Evolutionary conservation across 441 rosid species (phyloP).

Genomic region (Cnidoscolus chayamansa): DNA sequence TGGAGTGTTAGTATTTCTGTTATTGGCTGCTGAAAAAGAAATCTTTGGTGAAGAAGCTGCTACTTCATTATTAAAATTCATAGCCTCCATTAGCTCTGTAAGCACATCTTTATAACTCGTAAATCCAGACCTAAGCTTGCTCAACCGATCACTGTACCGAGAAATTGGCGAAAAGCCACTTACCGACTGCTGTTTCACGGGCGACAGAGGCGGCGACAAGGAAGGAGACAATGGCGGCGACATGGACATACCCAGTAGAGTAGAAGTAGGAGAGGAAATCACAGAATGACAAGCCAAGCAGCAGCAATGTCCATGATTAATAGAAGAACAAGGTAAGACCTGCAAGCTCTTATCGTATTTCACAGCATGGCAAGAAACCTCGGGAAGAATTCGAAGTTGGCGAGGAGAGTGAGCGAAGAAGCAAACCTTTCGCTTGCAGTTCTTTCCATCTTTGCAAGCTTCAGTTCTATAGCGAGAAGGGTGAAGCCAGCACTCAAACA

Average conservation of each 20-base stretch:
- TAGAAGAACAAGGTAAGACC: constrained; percentile 5
- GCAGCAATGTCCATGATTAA: constrained; percentile 27
- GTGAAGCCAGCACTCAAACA: constrained; percentile 92
- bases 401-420: constrained; percentile 81
- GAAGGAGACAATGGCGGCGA: constrained; percentile 66
- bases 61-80: constrained; percentile 36
- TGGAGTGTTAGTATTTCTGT: constrained; percentile 25
- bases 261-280: constrained; percentile 64
- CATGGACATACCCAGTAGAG: constrained; percentile 49
- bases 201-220: constrained; percentile 75
- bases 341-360: neutral
- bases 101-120: constrained; percentile 51
- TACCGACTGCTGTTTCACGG: constrained; percentile 38
- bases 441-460: constrained; percentile 83
- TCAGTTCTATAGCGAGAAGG: constrained; percentile 84
- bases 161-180: constrained; percentile 40
- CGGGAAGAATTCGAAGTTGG: constrained; percentile 65
- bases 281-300: constrained; percentile 50
- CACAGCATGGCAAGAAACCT: constrained; percentile 21
- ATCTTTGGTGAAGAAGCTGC: constrained; percentile 24
- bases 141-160: constrained; percentile 33
- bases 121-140: constrained; percentile 31
- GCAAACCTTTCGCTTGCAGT: constrained; percentile 74
- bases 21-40: constrained; percentile 1
- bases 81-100: constrained; percentile 50